Percentiles rank a stretch among this genome's conserved stretches.
Evolutionary conservation across 1,139 yeast genomes (phyloP).

Genomic region (Hanseniaspora uvarum): DNA sequence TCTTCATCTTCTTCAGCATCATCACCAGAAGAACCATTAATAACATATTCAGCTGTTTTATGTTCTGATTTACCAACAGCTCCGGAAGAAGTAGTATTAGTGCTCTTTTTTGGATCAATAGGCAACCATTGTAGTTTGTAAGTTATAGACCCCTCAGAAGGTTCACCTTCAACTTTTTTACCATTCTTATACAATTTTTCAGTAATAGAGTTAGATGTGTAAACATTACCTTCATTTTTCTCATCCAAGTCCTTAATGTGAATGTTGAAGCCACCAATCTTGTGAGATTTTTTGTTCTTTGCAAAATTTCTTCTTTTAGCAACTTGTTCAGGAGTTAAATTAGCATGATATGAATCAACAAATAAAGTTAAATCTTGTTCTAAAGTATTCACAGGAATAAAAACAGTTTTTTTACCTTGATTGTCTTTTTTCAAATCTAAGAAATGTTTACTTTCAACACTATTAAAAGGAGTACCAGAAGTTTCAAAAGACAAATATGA

Average conservation of each 20-base stretch:
- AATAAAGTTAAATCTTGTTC: constrained; percentile 49
- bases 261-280: constrained; percentile 22
- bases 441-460: constrained; percentile 4
- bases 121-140: constrained; percentile 19
- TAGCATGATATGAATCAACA: constrained; percentile 9
- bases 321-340: constrained; percentile 9
- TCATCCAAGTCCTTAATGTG: constrained; percentile 25
- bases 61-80: constrained; percentile 2
- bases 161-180: constrained; percentile 11
- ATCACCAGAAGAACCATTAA: constrained; percentile 24
- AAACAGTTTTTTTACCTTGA: constrained; percentile 40
- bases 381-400: constrained; percentile 48
- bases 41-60: constrained; percentile 12
- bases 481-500: constrained; percentile 10
- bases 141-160: constrained; percentile 22
- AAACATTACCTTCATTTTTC: constrained; percentile 21
- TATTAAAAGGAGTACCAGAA: constrained; percentile 8
- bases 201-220: background rate
- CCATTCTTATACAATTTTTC: constrained; percentile 8
- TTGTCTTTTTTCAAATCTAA: constrained; percentile 38
- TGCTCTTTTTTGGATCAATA: constrained; percentile 28
- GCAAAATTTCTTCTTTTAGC: constrained; percentile 13
- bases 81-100: background rate
- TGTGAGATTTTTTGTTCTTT: constrained; percentile 32
- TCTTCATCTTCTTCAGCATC: constrained; percentile 19